These are phyloP conservation scores for Phytophthora syringae DNA, from an alignment of 352 stramenopile genomes.

Conservation along the genomic window DNA sequence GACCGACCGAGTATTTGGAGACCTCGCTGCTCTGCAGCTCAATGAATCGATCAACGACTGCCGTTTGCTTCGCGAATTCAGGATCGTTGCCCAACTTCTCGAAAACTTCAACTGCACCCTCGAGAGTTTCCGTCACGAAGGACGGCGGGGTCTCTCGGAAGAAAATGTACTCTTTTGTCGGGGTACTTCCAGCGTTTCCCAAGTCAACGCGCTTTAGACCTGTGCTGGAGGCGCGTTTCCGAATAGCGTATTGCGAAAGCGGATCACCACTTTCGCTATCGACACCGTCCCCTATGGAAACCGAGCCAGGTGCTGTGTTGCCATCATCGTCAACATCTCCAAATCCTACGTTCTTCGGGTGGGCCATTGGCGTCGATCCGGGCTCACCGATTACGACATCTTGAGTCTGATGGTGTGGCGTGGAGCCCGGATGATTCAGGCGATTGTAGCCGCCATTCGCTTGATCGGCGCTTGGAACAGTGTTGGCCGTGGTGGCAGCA, in stretches of 20 bases:
- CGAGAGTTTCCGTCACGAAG: constrained; percentile 81
- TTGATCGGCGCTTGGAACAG: constrained; percentile 6
- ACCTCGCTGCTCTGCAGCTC: constrained; percentile 84
- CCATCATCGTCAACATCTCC: constrained; percentile 52
- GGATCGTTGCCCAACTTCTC: constrained; percentile 61
- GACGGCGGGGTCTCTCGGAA: constrained; percentile 81
- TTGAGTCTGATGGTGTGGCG: constrained; percentile 46
- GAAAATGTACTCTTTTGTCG: constrained; percentile 86
- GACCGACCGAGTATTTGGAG: constrained; percentile 74
- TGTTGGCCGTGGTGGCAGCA: constrained; percentile 6
- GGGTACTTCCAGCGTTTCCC: constrained; percentile 60
- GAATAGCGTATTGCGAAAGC: constrained; percentile 61
- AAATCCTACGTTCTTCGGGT: constrained; percentile 57
- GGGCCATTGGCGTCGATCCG: constrained; percentile 67
- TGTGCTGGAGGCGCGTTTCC: constrained; percentile 50
- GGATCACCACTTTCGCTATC: constrained; percentile 1
- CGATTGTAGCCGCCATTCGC: constrained; percentile 52
- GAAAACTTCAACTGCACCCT: constrained; percentile 60
- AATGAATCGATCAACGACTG: constrained; percentile 59
- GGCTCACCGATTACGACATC: constrained; percentile 51
- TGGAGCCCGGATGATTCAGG: constrained; percentile 67
- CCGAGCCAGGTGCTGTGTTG: not conserved
- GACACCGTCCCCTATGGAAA: not conserved
- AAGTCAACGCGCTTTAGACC: constrained; percentile 65
- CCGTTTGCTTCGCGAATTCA: constrained; percentile 41